Percentiles rank a stretch among this genome's conserved stretches.
These are phyloP conservation scores for Suillus hirtellus DNA, from an alignment of 768 basidiomycete genomes.

Conservation along the genomic window DNA sequence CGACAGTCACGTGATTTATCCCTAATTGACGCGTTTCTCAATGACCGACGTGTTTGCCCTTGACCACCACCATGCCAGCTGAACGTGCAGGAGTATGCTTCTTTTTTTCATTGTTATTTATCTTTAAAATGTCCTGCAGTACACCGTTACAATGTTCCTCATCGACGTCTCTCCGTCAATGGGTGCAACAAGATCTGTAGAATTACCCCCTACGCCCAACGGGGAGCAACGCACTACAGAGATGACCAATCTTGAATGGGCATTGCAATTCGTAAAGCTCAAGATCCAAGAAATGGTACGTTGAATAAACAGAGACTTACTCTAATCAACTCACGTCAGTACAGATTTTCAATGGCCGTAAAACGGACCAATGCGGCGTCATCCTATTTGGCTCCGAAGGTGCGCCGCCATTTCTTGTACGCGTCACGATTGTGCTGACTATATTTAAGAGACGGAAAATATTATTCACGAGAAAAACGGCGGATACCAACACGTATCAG, in stretches of 20 bases:
- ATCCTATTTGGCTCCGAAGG: slow-evolving; percentile 85
- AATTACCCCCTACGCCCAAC: slow-evolving; percentile 51
- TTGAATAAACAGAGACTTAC: not conserved
- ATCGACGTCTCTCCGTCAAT: slow-evolving; percentile 88
- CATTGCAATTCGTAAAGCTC: slow-evolving; percentile 83
- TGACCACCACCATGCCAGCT: slow-evolving; percentile 57
- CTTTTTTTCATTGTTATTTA: not conserved
- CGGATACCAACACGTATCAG: slow-evolving; percentile 73
- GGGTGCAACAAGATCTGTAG: slow-evolving; percentile 61
- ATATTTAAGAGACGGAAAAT: slow-evolving; percentile 60
- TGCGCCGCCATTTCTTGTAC: slow-evolving; percentile 21
- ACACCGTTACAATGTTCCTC: slow-evolving; percentile 86
- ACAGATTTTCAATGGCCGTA: slow-evolving; percentile 88
- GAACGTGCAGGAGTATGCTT: slow-evolving; percentile 75
- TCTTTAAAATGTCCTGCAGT: slow-evolving; percentile 45
- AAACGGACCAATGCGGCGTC: slow-evolving; percentile 94
- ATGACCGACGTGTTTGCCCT: not conserved
- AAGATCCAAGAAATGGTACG: slow-evolving; percentile 86
- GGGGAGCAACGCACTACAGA: slow-evolving; percentile 53
- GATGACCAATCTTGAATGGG: slow-evolving; percentile 79
- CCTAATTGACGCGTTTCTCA: slow-evolving; percentile 10
- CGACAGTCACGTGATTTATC: slow-evolving; percentile 7
- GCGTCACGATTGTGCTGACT: not conserved
- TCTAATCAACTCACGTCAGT: not conserved
- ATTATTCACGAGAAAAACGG: slow-evolving; percentile 57